Conservation (phyloP, 2,329 filamentous ascomycete genomes). For the Cordyceps pruinosa region DNA sequence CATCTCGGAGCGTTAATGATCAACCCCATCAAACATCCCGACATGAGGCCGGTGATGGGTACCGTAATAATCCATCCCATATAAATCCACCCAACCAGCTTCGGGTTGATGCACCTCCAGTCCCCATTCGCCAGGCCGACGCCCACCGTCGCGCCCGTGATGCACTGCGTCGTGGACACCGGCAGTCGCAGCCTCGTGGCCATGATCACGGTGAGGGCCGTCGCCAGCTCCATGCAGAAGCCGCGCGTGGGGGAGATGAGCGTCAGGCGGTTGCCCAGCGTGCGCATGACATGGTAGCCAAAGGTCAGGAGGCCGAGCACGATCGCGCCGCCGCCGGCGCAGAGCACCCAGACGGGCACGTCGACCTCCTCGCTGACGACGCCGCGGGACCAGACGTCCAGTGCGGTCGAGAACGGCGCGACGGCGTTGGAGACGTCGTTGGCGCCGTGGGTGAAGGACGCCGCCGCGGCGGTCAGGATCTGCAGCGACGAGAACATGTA, state of each 20-base stretch:
- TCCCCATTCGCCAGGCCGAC: constrained; percentile 46
- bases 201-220: constrained; percentile 46
- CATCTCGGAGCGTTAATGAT: constrained; percentile 46
- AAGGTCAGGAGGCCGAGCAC: constrained; percentile 55
- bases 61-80: constrained; percentile 46
- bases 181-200: constrained; percentile 45
- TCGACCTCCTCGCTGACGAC: constrained; percentile 27
- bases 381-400: constrained; percentile 41
- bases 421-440: constrained; percentile 50
- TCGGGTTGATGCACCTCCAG: constrained; percentile 41
- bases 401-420: constrained; percentile 46
- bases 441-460: constrained; percentile 49
- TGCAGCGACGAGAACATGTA: constrained; percentile 44
- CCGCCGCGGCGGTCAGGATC: constrained; percentile 44
- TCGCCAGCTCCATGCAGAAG: constrained; percentile 44
- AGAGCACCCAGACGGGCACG: constrained; percentile 44
- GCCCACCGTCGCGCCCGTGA: constrained; percentile 44
- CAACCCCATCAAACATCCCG: constrained; percentile 47
- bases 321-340: constrained; percentile 40
- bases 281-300: constrained; percentile 57
- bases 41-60: constrained; percentile 42
- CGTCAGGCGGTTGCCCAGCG: constrained; percentile 49
- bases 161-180: constrained; percentile 48
- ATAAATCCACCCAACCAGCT: constrained; percentile 40
- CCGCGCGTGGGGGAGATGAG: constrained; percentile 47